Evolutionary conservation across 1,284 basidiomycete species (phyloP).

Genomic region (Ustilago cynodontis): DNA sequence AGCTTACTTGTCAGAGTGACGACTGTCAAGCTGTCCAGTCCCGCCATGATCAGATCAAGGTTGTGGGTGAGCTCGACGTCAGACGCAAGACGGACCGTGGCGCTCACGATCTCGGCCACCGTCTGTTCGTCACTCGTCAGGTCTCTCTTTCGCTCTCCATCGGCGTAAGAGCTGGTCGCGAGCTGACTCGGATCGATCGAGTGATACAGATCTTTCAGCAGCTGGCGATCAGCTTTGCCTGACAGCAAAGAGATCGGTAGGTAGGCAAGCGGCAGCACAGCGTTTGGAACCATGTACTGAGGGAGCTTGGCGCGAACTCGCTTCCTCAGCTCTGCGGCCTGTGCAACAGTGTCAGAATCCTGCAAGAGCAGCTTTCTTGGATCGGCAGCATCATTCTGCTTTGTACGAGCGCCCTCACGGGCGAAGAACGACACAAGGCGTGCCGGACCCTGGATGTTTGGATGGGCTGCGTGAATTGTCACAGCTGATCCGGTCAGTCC

Average conservation of each 20-base stretch:
- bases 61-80: slow-evolving; percentile 24
- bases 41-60: slow-evolving; percentile 54
- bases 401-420: slow-evolving; percentile 17
- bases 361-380: slow-evolving; percentile 11
- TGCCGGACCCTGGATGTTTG: slow-evolving; percentile 33
- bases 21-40: slow-evolving; percentile 63
- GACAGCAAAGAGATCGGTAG: slow-evolving; percentile 61
- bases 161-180: neutral
- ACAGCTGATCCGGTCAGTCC: slow-evolving; percentile 26
- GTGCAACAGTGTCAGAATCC: slow-evolving; percentile 14
- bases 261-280: slow-evolving; percentile 49
- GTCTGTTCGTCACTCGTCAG: slow-evolving; percentile 32
- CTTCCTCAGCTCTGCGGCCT: slow-evolving; percentile 19
- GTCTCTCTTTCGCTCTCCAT: slow-evolving; percentile 11
- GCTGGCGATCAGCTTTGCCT: slow-evolving; percentile 57
- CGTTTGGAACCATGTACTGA: slow-evolving; percentile 64
- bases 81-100: slow-evolving; percentile 20
- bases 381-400: slow-evolving; percentile 5
- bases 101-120: slow-evolving; percentile 36
- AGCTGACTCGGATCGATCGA: slow-evolving; percentile 17
- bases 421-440: slow-evolving; percentile 57
- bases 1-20: slow-evolving; percentile 57
- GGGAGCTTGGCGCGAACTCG: slow-evolving; percentile 42
- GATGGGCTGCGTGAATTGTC: slow-evolving; percentile 51
- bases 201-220: slow-evolving; percentile 46